Base-by-base conservation (phyloP, 208 protist species). In the Trypanosoma melophagium region DNA sequence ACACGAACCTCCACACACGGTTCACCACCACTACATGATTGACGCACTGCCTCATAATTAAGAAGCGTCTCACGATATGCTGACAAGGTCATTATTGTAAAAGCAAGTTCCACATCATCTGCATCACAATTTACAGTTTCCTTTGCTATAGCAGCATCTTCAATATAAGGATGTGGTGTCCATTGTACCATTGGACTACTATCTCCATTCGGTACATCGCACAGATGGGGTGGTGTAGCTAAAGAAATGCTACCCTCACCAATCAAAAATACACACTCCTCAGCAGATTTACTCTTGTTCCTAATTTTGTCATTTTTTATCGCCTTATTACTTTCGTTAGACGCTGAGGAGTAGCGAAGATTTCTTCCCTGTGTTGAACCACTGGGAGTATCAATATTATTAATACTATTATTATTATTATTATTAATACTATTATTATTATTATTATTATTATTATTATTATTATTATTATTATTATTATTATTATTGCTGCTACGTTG, bases 21-120 rank as follows among this genome's bases (percentile, higher is more conserved):
- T 16, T 38, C 31, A 47, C 42, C 8, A 14, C 13, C 16, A 44
- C 21, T 31, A 25, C 31, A 19, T 12, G 5, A 35, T 35, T 24
- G 2, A 10, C 28, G 44, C 5, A 51, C 45, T 17, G 44, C 64
- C 28, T 61, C 45, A 25, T 55, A 54, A 19, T 60, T 61, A 17
- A 54, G 54, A 41, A 54, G 7, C 1, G 54, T 38, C 14, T 60
- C 64, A 44, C 64, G 64, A 40, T 69, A 69, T 24, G 55, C 55
- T 19, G 54, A 54, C 0, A 69, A 5, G 4, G 64, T 25, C 52
- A 69, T 60, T 5, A 57, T 35, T 40, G 22, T 60, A 42, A 69
- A 69, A 31, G 40, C 52, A 13, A 69, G 8, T 25, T 61, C 55
- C 31, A 69, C 31, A 14, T 69, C 41, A 21, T 61, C 44, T 19